A percentile compares a stretch with the other conserved stretches of the same genome.
phyloP scores from a whole-genome alignment of 2,329 filamentous ascomycete genomes.

The Acephala macrosclerotiorum region DNA sequence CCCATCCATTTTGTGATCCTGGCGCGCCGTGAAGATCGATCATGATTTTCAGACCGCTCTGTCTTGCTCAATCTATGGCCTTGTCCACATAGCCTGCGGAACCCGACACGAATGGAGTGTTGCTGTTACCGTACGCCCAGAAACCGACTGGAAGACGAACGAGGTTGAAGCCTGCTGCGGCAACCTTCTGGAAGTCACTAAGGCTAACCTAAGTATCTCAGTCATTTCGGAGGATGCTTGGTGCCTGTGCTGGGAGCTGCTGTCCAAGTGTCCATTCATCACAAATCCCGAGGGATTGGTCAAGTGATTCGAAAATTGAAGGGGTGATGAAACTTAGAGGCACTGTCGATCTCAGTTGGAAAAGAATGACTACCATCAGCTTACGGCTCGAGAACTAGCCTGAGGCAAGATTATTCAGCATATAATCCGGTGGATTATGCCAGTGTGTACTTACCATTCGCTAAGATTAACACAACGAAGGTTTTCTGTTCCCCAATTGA shows the following conservation, averaged over 20 bases:
- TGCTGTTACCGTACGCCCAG: slow-evolving; percentile 61
- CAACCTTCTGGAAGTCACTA: slow-evolving; percentile 51
- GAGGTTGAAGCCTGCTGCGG: slow-evolving; percentile 61
- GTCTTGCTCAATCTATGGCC: slow-evolving; percentile 61
- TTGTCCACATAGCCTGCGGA: slow-evolving; percentile 59
- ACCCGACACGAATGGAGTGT: slow-evolving; percentile 57
- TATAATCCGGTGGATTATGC: too few species aligned
- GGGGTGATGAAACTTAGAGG: slow-evolving; percentile 49
- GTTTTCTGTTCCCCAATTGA: slow-evolving; percentile 53
- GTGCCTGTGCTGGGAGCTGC: slow-evolving; percentile 46
- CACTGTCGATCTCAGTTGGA: slow-evolving; percentile 52
- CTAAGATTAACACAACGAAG: slow-evolving; percentile 46
- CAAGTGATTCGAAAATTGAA: slow-evolving; percentile 51
- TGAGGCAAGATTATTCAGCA: too few species aligned
- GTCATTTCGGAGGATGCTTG: slow-evolving; percentile 57
- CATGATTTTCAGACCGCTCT: slow-evolving; percentile 57
- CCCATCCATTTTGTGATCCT: slow-evolving; percentile 18
- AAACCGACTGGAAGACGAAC: slow-evolving; percentile 65
- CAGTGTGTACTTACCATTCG: slow-evolving; percentile 33
- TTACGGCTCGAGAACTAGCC: too few species aligned
- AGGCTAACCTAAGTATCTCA: slow-evolving; percentile 56
- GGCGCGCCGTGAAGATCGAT: slow-evolving; percentile 62
- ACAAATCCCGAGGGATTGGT: slow-evolving; percentile 33
- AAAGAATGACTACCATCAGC: neutral
- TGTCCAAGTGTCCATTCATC: slow-evolving; percentile 42